phyloP scores from a whole-genome alignment of 345 rosid genomes.

The Dipteronia dyeriana region DNA sequence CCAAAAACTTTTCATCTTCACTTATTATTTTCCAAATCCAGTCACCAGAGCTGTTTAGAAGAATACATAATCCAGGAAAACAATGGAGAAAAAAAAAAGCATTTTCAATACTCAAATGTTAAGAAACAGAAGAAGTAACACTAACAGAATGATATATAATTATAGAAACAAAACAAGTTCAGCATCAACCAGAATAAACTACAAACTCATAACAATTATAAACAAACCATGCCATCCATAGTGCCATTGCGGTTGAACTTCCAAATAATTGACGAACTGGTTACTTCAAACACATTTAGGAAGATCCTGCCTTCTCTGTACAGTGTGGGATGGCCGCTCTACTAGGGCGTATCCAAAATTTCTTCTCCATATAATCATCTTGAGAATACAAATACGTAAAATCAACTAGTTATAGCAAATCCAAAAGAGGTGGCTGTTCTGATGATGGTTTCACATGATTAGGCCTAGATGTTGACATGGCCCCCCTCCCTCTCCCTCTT shows the following conservation, averaged over 20 bases:
- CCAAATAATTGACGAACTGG: conserved; percentile 1
- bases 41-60: background rate
- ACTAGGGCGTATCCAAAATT: conserved; percentile 1
- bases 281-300: background rate
- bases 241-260: background rate
- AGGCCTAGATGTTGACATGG: conserved; percentile 39
- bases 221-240: conserved; percentile 21
- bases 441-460: conserved; percentile 43
- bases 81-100: background rate
- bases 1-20: background rate
- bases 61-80: background rate
- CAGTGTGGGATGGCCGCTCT: conserved; percentile 12
- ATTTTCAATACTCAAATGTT: background rate
- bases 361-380: background rate
- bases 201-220: conserved; percentile 18
- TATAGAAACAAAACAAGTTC: background rate
- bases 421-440: conserved; percentile 69
- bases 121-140: conserved; percentile 2
- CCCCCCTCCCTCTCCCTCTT: conserved; percentile 62
- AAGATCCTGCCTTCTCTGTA: conserved; percentile 21
- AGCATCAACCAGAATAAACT: conserved; percentile 15
- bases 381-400: background rate
- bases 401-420: conserved; percentile 51
- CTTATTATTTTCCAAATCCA: background rate
- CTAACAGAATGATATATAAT: background rate